These are phyloP conservation scores for Auriscalpium orientale DNA, from an alignment of 768 basidiomycete genomes.

Conservation along the genomic window DNA sequence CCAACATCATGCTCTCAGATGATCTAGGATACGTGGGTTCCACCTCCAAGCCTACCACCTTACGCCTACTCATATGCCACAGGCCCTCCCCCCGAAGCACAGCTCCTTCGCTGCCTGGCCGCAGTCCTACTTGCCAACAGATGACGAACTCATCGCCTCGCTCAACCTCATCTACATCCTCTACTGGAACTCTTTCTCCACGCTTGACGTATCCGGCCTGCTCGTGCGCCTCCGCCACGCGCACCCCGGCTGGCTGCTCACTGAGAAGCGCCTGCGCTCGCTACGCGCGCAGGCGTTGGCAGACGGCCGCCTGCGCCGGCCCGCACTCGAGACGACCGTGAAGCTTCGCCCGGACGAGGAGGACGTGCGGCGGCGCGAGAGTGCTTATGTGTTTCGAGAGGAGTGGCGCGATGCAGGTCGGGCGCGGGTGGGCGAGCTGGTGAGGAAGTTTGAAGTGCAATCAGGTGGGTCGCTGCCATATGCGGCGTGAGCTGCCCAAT, in stretches of 20 bases:
- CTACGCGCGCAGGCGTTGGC: slow-evolving; percentile 4
- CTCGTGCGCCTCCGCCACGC: slow-evolving; percentile 5
- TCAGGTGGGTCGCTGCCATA: slow-evolving; percentile 3
- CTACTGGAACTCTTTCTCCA: slow-evolving; percentile 13
- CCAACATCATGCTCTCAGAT: not conserved
- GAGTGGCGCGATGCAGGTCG: slow-evolving; percentile 3
- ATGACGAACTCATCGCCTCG: slow-evolving; percentile 8
- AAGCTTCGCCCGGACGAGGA: slow-evolving; percentile 7
- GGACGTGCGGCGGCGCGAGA: slow-evolving; percentile 5
- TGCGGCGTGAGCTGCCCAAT: not conserved
- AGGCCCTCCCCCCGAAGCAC: slow-evolving; percentile 8
- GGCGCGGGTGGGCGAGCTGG: slow-evolving; percentile 1
- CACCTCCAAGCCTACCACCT: not conserved
- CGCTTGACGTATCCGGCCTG: slow-evolving; percentile 6
- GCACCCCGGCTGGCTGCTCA: slow-evolving; percentile 3
- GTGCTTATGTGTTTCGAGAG: slow-evolving; percentile 6
- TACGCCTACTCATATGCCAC: not conserved
- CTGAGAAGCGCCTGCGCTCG: slow-evolving; percentile 7
- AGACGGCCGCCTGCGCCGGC: slow-evolving; percentile 7
- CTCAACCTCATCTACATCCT: slow-evolving; percentile 11
- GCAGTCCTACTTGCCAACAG: slow-evolving; percentile 6
- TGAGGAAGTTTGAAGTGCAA: slow-evolving; percentile 6
- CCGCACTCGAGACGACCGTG: slow-evolving; percentile 3
- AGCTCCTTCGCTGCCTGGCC: not conserved
- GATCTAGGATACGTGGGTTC: not conserved